Evolutionary conservation across 2,329 filamentous ascomycete species (phyloP).

Genomic region (Neofusicoccum parvum): DNA sequence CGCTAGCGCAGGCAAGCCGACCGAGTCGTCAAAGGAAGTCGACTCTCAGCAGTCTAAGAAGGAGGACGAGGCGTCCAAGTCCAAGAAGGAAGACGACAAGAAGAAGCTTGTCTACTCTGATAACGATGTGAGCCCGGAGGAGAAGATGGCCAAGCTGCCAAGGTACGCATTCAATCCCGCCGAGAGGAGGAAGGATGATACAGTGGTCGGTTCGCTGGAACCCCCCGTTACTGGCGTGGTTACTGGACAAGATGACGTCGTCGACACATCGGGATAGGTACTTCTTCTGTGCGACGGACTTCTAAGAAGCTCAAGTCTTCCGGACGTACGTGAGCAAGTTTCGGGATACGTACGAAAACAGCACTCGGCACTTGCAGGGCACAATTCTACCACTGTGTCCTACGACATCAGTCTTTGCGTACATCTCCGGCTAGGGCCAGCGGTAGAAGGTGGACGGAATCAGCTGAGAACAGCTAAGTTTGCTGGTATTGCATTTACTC

Average conservation of each 20-base stretch:
- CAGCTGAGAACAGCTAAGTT: constrained; percentile 23
- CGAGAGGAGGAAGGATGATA: constrained; percentile 14
- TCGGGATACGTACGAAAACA: background rate
- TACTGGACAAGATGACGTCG: constrained; percentile 20
- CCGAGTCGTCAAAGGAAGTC: constrained; percentile 34
- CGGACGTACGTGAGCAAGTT: background rate
- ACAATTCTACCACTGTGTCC: background rate
- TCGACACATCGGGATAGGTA: constrained; percentile 21
- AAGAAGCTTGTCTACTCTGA: constrained; percentile 78
- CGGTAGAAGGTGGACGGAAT: background rate
- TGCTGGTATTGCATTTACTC: constrained; percentile 18
- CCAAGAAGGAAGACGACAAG: constrained; percentile 65
- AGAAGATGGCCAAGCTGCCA: constrained; percentile 79
- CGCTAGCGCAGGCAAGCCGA: constrained; percentile 49
- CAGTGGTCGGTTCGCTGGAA: constrained; percentile 16
- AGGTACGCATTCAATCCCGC: constrained; percentile 65
- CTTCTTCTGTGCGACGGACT: background rate
- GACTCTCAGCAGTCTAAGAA: constrained; percentile 59
- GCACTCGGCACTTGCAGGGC: background rate
- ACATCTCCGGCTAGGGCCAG: background rate
- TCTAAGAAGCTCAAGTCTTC: background rate
- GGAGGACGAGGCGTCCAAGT: constrained; percentile 52
- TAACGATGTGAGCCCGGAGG: constrained; percentile 78
- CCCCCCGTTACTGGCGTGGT: constrained; percentile 20
- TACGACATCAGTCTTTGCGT: background rate